Evolutionary conservation across 805 yeast species (phyloP).

Genomic region (Danielia oregonensis): DNA sequence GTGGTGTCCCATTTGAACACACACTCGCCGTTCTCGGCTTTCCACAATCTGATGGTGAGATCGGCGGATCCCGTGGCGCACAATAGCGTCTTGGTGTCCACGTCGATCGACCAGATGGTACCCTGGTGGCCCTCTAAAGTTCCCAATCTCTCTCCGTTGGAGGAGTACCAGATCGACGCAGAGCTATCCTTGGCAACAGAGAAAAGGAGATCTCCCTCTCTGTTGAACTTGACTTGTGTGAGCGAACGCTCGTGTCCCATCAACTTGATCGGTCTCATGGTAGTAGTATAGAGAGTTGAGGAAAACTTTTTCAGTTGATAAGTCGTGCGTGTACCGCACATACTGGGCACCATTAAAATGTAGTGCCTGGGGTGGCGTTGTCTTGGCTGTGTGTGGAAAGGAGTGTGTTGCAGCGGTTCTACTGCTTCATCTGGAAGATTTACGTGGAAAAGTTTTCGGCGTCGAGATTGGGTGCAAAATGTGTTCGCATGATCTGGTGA

Average conservation of each 20-base stretch:
- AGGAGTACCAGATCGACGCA: conserved; percentile 90
- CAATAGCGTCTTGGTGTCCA: conserved; percentile 62
- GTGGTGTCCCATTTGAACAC: conserved; percentile 68
- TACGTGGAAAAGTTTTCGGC: too few species aligned
- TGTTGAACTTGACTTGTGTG: conserved; percentile 92
- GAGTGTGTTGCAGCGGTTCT: neutral
- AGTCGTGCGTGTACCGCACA: conserved; percentile 6
- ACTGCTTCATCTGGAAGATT: too few species aligned
- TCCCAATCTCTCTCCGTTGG: conserved; percentile 95
- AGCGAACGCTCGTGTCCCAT: conserved; percentile 98
- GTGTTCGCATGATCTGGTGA: too few species aligned
- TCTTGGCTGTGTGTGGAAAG: conserved; percentile 1
- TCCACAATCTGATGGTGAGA: conserved; percentile 80
- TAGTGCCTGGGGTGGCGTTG: conserved; percentile 5
- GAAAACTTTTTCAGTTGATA: conserved; percentile 7
- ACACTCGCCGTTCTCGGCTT: conserved; percentile 71
- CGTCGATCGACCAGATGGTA: conserved; percentile 92
- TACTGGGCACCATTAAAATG: too few species aligned
- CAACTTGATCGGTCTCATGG: conserved; percentile 52
- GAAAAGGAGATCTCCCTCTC: conserved; percentile 90
- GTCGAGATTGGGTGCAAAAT: too few species aligned
- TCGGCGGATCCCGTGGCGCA: conserved; percentile 92
- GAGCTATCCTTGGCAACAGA: conserved; percentile 89
- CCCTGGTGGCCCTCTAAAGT: conserved; percentile 83
- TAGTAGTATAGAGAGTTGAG: conserved; percentile 7